These are phyloP conservation scores for Exutisphaerella laricina DNA, from an alignment of 2,329 filamentous ascomycete genomes.

Conservation along the genomic window DNA sequence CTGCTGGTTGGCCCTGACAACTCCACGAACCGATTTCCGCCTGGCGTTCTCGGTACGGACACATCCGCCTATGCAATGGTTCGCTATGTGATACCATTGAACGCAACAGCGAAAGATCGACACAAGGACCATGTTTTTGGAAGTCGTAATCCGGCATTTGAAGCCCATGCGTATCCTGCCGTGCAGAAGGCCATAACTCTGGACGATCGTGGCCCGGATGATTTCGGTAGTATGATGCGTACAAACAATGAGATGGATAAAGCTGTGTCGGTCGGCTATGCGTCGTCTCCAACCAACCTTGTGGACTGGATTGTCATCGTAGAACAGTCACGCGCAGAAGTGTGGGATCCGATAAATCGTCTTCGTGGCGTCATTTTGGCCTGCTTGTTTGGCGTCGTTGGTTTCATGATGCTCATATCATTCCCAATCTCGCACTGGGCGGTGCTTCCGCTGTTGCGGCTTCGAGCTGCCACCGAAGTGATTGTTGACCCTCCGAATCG, in stretches of 20 bases:
- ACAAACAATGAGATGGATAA: constrained; percentile 61
- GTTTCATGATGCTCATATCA: constrained; percentile 61
- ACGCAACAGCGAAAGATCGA: constrained; percentile 20
- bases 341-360: constrained; percentile 68
- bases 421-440: constrained; percentile 77
- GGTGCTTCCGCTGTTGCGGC: constrained; percentile 69
- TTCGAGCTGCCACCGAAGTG: constrained; percentile 69
- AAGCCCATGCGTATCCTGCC: constrained; percentile 57
- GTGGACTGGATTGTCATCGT: constrained; percentile 80
- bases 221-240: constrained; percentile 60
- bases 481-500: constrained; percentile 58
- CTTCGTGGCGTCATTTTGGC: constrained; percentile 75
- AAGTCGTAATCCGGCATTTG: constrained; percentile 50
- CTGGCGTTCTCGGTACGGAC: constrained; percentile 28
- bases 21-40: constrained; percentile 53
- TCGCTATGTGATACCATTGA: constrained; percentile 30
- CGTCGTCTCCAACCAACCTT: constrained; percentile 59
- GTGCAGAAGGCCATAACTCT: constrained; percentile 55
- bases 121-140: constrained; percentile 32
- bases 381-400: constrained; percentile 78
- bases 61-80: constrained; percentile 19
- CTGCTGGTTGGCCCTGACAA: constrained; percentile 65
- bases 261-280: constrained; percentile 73
- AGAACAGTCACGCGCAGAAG: constrained; percentile 68
- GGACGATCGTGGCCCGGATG: constrained; percentile 38